Evolutionary conservation across 1,284 basidiomycete genomes (phyloP), one percentile per base, ranked within the genome.

Genomic region (Athelia psychrophila): DNA sequence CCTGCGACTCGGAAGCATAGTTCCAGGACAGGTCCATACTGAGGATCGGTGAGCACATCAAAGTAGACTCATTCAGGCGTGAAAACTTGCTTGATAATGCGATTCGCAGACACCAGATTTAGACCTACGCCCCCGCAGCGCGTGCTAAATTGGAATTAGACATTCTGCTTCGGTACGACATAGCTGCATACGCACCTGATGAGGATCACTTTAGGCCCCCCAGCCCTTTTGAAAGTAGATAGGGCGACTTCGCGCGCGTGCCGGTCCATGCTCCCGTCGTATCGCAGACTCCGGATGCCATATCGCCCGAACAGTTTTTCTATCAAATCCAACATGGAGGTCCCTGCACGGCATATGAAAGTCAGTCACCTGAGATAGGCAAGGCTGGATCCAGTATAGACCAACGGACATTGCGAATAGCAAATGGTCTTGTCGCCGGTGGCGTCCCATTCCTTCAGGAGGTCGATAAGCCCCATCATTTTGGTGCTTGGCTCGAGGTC

Each of bases 1-100:
- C 84, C 56, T 88, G 81, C 0, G 74, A 74, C 59, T 88, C 86
- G 0, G 81, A 72, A 0, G 87, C 86, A 52, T 78, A 84, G 56
- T 83, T 84, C 84, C 84, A 87, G n/a, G 80, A 81, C 23, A 87
- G 66, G 61, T 88, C 86, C 72, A 89, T 76, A 61, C 83, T 86
- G 52, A 10, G 36, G 32, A 51, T 54, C n/a, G 50, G 48, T 13
- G 49, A 38, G 6, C 18, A 51, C 38, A 16, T 24, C 8, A 12
- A 8, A 23, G 8, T 50, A 35, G 13, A 27, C 32, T 3, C 24
- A 15, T 36, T 19, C 38, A 32, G 16, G 23, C 25, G 50, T 30
- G 2, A 23, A n/a, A 16, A 61, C 76, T 50, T 58, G 84, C 83
- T 86, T 86, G 58, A 87, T 71, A 33, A 87, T 78, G 2, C 84